A percentile compares a stretch with the other conserved stretches of the same genome.
These are phyloP conservation scores for Scutellaria galericulata DNA, from an alignment of 257 asterid species.

Conservation along the genomic window DNA sequence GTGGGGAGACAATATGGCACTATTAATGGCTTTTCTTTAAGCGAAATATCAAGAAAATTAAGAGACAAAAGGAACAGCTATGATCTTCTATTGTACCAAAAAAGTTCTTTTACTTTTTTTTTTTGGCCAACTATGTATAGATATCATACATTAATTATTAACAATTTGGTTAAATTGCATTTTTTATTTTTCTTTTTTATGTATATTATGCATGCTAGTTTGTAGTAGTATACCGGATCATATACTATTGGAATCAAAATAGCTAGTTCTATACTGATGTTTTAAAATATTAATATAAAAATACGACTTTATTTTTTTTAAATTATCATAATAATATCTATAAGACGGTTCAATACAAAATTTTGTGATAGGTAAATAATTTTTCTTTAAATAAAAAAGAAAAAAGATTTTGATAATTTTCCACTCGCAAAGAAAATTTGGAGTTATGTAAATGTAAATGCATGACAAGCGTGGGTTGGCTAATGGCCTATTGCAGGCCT, in stretches of 20 bases:
- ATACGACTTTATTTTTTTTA: not conserved
- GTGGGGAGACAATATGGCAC: slow-evolving; percentile 45
- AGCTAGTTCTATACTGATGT: too few relatives aligned
- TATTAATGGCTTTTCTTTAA: slow-evolving; percentile 35
- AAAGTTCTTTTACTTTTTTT: slow-evolving; percentile 33
- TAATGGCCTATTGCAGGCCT: slow-evolving; percentile 18
- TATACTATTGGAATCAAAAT: not conserved
- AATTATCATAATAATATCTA: too few relatives aligned
- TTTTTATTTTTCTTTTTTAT: not conserved
- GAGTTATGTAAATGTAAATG: not conserved
- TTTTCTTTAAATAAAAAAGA: not conserved
- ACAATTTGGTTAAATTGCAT: not conserved
- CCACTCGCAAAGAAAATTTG: too few relatives aligned
- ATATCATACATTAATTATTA: slow-evolving; percentile 1
- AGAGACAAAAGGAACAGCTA: slow-evolving; percentile 21
- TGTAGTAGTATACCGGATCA: too few relatives aligned
- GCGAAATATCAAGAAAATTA: slow-evolving; percentile 20
- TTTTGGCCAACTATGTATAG: slow-evolving; percentile 9
- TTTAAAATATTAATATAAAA: not conserved
- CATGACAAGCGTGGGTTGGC: slow-evolving; percentile 24
- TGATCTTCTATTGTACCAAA: slow-evolving; percentile 21
- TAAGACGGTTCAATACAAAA: too few relatives aligned
- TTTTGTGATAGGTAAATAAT: too few relatives aligned
- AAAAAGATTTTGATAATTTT: not conserved
- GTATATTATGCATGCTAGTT: too few relatives aligned